A percentile compares a stretch with the other conserved stretches of the same genome.
Conservation (phyloP, 306 rosid species). For the Rubus idaeus region DNA sequence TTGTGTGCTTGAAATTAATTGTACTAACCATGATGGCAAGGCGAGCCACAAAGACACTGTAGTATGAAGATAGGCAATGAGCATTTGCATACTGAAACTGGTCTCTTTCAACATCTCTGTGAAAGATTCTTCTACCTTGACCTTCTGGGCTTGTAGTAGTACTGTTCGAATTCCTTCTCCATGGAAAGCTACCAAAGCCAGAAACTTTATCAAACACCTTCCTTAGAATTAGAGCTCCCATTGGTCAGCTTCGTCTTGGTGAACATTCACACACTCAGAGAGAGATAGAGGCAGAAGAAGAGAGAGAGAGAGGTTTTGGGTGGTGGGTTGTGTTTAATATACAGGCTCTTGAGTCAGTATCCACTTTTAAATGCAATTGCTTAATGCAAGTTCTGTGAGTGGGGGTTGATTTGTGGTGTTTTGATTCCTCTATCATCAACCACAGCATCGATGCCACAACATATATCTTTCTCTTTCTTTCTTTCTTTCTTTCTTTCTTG, state of each 20-base stretch:
- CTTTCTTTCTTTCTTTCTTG: not conserved
- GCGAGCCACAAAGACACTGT: constrained; percentile 95
- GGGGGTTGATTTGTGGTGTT: constrained; percentile 29
- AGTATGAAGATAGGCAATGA: constrained; percentile 85
- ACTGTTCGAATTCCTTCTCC: constrained; percentile 33
- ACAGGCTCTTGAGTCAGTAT: constrained; percentile 51
- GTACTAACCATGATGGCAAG: constrained; percentile 90
- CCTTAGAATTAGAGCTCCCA: constrained; percentile 42
- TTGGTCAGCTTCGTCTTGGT: constrained; percentile 34
- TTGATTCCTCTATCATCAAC: constrained; percentile 40
- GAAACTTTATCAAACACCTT: constrained; percentile 51
- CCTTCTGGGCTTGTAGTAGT: not conserved
- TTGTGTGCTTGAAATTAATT: not conserved
- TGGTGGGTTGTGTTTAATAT: constrained; percentile 30
- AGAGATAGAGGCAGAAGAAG: constrained; percentile 22
- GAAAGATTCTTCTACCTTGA: constrained; percentile 58
- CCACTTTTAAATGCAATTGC: constrained; percentile 48
- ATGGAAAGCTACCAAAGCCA: constrained; percentile 35
- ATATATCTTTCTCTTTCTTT: constrained; percentile 11
- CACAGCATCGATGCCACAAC: constrained; percentile 40
- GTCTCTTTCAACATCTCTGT: constrained; percentile 86
- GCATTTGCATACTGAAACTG: constrained; percentile 68
- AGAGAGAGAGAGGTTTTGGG: constrained; percentile 29
- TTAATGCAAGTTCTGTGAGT: constrained; percentile 18
- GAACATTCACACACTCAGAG: constrained; percentile 32